Conservation (phyloP, 352 stramenopile species). For the Aphanomyces cochlioides region DNA sequence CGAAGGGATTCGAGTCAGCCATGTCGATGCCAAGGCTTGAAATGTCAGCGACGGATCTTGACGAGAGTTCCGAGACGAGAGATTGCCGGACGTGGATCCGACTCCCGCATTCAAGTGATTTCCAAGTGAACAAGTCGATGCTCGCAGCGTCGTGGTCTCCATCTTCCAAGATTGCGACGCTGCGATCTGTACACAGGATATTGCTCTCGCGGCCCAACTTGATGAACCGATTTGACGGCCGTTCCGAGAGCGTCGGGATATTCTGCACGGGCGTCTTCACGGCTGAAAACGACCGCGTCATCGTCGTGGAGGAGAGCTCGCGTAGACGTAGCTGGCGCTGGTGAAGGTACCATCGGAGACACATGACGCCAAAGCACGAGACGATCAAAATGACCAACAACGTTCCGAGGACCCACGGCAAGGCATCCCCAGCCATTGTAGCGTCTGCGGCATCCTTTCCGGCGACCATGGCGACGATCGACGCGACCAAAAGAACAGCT, state of each 20-base stretch:
- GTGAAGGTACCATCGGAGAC: too few relatives aligned
- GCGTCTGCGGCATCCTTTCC: too few relatives aligned
- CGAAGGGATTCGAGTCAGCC: background rate
- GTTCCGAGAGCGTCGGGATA: too few relatives aligned
- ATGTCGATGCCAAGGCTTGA: background rate
- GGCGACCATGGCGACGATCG: background rate
- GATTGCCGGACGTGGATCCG: slow-evolving; percentile 1
- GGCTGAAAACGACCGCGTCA: background rate
- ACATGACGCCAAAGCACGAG: too few relatives aligned
- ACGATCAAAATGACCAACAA: background rate
- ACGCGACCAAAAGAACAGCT: background rate
- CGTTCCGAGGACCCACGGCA: slow-evolving; percentile 11
- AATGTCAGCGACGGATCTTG: background rate
- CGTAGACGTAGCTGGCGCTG: too few relatives aligned
- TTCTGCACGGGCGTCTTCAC: background rate
- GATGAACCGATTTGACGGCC: background rate
- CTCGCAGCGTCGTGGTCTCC: background rate
- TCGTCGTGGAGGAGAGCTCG: background rate
- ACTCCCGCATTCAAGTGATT: background rate
- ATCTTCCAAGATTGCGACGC: slow-evolving; percentile 6
- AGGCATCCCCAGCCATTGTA: background rate
- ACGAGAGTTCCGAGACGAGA: background rate
- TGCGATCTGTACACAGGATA: background rate
- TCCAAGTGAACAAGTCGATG: background rate
- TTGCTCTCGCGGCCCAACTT: background rate